These are phyloP conservation scores for Zizania latifolia DNA, from an alignment of 176 grass and related monocot genomes.

Conservation along the genomic window DNA sequence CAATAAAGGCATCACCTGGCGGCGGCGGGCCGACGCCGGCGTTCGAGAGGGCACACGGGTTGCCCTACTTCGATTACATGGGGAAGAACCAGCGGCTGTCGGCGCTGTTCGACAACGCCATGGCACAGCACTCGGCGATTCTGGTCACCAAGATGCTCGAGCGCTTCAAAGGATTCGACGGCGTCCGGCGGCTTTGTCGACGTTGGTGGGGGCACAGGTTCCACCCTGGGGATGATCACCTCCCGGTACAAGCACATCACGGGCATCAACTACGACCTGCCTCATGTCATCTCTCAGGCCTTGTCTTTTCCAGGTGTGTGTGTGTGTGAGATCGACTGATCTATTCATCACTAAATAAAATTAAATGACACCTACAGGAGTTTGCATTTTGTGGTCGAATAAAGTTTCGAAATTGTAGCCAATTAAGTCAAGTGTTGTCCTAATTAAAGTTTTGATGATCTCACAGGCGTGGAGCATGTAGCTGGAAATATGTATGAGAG, in stretches of 20 bases:
- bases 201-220: not conserved
- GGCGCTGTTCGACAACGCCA: not conserved
- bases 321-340: no score
- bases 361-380: no score
- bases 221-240: not conserved
- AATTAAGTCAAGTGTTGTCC: no score
- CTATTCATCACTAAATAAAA: no score
- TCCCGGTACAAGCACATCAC: not conserved
- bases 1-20: not conserved
- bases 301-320: not conserved
- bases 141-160: not conserved
- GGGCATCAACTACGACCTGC: not conserved
- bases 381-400: no score
- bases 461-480: constrained; percentile 1
- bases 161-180: not conserved
- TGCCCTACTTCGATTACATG: not conserved
- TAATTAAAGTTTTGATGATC: no score
- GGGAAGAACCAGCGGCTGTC: not conserved
- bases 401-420: no score
- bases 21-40: not conserved
- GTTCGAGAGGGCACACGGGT: not conserved
- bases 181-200: not conserved
- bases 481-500: constrained; percentile 24
- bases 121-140: not conserved
- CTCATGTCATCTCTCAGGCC: not conserved